A percentile compares a stretch with the other conserved stretches of the same genome.
Conservation (phyloP, 352 stramenopile genomes). For the Globisporangium splendens region DNA sequence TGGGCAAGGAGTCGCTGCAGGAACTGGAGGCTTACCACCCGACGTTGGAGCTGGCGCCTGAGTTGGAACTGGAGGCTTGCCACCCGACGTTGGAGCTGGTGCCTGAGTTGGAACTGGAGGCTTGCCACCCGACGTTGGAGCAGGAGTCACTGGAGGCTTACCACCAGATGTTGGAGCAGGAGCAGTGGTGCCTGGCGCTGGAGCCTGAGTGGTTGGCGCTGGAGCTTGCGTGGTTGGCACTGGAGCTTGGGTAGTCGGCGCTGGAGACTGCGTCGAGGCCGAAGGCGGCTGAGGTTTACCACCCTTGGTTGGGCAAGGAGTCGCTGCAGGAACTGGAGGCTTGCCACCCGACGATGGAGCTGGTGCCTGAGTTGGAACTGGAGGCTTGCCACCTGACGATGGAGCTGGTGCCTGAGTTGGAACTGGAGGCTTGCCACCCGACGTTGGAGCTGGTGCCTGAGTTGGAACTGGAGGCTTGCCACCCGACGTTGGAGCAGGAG, state of each 20-base stretch:
- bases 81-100: background rate
- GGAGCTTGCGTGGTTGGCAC: no score
- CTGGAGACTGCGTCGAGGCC: no score
- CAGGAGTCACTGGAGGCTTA: no score
- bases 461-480: background rate
- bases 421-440: background rate
- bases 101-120: constrained; percentile 1
- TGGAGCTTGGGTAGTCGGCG: no score
- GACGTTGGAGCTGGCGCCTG: background rate
- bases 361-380: background rate
- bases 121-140: background rate
- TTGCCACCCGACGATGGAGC: background rate
- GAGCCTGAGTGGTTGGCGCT: no score
- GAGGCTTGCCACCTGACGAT: background rate
- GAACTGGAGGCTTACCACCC: background rate
- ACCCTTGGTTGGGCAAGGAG: no score
- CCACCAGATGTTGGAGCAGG: no score
- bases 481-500: background rate
- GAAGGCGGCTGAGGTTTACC: no score
- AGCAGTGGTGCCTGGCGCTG: no score
- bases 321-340: background rate
- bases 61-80: background rate
- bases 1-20: background rate
- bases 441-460: background rate
- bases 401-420: background rate